Evolutionary conservation across 1,284 basidiomycete species (phyloP), one percentile per base, ranked within the genome.

Genomic region (Ceratobasidium sp.): DNA sequence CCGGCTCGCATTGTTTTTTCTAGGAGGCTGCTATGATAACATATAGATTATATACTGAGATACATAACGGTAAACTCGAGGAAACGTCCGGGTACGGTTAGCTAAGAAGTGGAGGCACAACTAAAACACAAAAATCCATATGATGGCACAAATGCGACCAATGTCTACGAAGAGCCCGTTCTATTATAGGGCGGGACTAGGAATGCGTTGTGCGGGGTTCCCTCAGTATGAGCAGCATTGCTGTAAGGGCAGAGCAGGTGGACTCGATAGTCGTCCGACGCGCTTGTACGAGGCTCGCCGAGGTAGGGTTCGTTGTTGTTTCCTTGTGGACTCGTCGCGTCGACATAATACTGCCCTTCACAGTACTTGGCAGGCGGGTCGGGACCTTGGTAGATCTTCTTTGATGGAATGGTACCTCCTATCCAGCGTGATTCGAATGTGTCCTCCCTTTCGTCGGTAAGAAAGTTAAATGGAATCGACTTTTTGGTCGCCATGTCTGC

Each of bases 331-430:
- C 42, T 42, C 33, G 61, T 44, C 33, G 61, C 33, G 38, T 64
- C 15, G 33, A 64, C 61, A 23, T 10, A 40, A n/a, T 64, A 64
- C 12, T 17, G 42, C 9, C 33, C 61, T 2, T 15, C 20, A 38
- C 38, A 44, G 40, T 64, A 64, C 20, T 64, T 17, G 23, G 62
- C 62, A 4, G 40, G 33, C 17, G 62, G 62, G 4, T 42, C 15
- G 15, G 62, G 62, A 2, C 62, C 62, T 64, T 64, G 62, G 3
- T 38, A 64, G 20, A 64, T 44, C 40, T 42, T 17, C 40, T 64
- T 64, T 3, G 62, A 64, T 42, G 62, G 62, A 13, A 64, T 42
- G 17, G 62, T 64, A 5, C 38, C 62, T n/a, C 62, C 62, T 12
- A n/a, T 3, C 62, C 62, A 64, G 3, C 62, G 33, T 20, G 42